phyloP scores from a whole-genome alignment of 2,329 filamentous ascomycete genomes.

The Talaromyces sp. region DNA sequence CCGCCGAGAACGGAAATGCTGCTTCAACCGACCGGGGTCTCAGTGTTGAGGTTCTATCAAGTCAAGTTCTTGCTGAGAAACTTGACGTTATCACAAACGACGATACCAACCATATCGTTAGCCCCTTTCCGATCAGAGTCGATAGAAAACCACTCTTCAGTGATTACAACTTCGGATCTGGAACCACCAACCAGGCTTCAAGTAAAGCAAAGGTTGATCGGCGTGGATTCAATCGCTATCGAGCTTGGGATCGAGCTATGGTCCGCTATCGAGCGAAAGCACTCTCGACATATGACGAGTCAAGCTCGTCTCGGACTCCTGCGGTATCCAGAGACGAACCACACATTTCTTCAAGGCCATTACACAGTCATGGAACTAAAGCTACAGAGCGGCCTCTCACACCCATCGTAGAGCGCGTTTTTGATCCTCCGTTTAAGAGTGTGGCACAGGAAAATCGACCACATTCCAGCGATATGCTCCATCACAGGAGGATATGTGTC shows the following conservation, averaged over 20 bases:
- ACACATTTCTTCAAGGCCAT: neutral
- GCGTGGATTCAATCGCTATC: conserved; percentile 43
- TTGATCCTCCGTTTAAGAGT: neutral
- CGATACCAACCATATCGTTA: conserved; percentile 34
- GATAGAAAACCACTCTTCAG: conserved; percentile 7
- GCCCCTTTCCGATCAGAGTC: conserved; percentile 28
- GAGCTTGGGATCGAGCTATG: conserved; percentile 44
- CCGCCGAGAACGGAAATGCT: conserved; percentile 20
- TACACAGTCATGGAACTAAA: neutral
- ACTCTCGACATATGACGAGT: neutral
- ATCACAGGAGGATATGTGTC: neutral
- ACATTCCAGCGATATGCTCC: conserved; percentile 7
- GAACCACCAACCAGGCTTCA: neutral
- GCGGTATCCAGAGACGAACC: neutral
- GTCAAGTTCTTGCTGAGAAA: conserved; percentile 31
- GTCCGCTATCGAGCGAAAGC: conserved; percentile 33
- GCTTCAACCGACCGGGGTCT: conserved; percentile 26
- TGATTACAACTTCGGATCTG: neutral
- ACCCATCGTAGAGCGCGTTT: conserved; percentile 2
- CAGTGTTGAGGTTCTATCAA: conserved; percentile 42
- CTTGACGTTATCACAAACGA: conserved; percentile 33
- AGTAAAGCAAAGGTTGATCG: conserved; percentile 34
- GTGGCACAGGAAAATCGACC: neutral
- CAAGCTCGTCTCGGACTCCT: neutral
- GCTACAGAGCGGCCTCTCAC: neutral